A percentile compares a stretch with the other conserved stretches of the same genome.
phyloP scores from a whole-genome alignment of 2,329 filamentous ascomycete species.

The Xylaria arbuscula region DNA sequence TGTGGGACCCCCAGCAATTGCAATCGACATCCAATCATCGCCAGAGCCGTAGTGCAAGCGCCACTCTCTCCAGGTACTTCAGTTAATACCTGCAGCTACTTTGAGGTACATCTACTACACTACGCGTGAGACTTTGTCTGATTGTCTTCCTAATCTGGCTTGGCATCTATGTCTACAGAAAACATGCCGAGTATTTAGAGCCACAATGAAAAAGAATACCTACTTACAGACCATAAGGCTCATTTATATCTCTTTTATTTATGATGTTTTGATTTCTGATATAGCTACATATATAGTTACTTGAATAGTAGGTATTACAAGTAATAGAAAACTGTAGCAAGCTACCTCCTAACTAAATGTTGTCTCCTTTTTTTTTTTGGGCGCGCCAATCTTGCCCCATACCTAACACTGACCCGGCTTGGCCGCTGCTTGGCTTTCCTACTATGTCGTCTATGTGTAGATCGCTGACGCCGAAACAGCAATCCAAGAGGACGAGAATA shows the following conservation, averaged over 20 bases:
- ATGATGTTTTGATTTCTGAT: too few species aligned
- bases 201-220: too few species aligned
- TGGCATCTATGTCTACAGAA: too few species aligned
- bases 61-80: constrained; percentile 7
- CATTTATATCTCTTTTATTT: too few species aligned
- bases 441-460: not conserved
- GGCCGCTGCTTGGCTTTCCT: not conserved
- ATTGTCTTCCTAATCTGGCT: too few species aligned
- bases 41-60: constrained; percentile 23
- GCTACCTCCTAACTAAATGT: not conserved
- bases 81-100: not conserved
- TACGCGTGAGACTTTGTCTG: not conserved
- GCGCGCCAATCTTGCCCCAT: not conserved
- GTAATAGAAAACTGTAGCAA: not conserved
- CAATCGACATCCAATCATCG: constrained; percentile 9
- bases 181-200: too few species aligned
- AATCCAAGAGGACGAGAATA: constrained; percentile 13
- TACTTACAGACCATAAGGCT: too few species aligned
- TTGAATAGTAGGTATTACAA: too few species aligned
- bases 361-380: not conserved
- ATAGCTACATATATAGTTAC: too few species aligned
- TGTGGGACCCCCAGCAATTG: constrained; percentile 9
- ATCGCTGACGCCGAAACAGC: not conserved
- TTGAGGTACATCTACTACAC: not conserved
- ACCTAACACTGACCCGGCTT: not conserved